Percentiles rank a stretch among this genome's conserved stretches.
phyloP scores from a whole-genome alignment of 345 rosid species.

The Citrus mangshanensis region DNA sequence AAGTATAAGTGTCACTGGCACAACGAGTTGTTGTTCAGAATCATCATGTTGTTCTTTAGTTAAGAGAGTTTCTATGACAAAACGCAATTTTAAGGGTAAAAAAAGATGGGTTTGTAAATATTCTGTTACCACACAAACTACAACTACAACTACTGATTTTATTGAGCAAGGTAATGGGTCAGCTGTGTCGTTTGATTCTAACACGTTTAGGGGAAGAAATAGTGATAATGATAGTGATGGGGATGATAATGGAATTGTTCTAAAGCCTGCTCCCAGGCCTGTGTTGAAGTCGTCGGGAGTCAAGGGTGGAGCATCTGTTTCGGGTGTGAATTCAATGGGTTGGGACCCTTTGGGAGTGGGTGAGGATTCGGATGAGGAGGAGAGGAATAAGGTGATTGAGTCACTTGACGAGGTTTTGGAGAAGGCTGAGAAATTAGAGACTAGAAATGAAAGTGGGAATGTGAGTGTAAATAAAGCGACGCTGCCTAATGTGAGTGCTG shows the following conservation, averaged over 20 bases:
- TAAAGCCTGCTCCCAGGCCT: constrained; percentile 83
- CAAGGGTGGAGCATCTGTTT: constrained; percentile 26
- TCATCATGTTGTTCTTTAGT: constrained; percentile 50
- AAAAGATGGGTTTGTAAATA: constrained; percentile 79
- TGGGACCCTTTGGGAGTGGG: constrained; percentile 17
- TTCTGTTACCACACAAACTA: constrained; percentile 48
- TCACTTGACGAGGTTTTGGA: constrained; percentile 89
- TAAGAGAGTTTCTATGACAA: constrained; percentile 55
- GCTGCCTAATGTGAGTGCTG: constrained; percentile 27
- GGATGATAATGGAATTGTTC: constrained; percentile 52
- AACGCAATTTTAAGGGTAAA: constrained; percentile 36
- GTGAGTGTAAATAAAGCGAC: constrained; percentile 27
- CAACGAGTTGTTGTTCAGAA: constrained; percentile 33
- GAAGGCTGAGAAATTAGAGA: constrained; percentile 80
- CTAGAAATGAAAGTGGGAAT: constrained; percentile 35
- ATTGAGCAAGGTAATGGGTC: constrained; percentile 51
- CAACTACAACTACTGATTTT: constrained; percentile 62
- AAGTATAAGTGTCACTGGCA: constrained; percentile 39
- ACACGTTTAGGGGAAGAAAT: constrained; percentile 38
- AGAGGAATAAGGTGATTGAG: constrained; percentile 70
- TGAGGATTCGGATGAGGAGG: constrained; percentile 31
- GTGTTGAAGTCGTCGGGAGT: constrained; percentile 49
- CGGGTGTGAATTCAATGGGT: constrained; percentile 38
- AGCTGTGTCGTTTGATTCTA: constrained; percentile 44
- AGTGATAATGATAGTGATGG: constrained; percentile 20